Conservation (phyloP, 352 stramenopile species). For the Phytopythium mirpurense region DNA sequence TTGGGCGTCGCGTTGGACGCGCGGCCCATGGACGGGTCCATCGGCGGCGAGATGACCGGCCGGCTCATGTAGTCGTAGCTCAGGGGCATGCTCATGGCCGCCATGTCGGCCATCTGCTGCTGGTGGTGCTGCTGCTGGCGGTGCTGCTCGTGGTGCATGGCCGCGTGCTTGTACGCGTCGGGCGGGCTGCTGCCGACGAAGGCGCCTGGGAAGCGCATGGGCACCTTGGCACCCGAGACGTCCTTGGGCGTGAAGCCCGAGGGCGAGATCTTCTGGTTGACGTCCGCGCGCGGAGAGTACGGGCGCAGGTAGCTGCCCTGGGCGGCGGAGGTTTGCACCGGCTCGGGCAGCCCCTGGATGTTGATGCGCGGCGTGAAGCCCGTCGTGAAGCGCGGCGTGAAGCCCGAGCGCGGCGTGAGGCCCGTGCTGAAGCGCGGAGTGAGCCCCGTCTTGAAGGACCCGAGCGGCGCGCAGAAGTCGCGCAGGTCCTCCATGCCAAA, state of each 20-base stretch:
- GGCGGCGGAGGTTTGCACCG: slow-evolving; percentile 36
- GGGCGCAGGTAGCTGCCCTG: slow-evolving; percentile 37
- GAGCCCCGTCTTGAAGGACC: slow-evolving; percentile 79
- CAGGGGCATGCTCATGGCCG: slow-evolving; percentile 75
- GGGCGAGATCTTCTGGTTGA: slow-evolving; percentile 71
- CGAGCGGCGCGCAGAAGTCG: slow-evolving; percentile 75
- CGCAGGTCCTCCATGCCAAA: slow-evolving; percentile 84
- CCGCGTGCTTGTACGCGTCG: slow-evolving; percentile 44
- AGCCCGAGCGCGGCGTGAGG: slow-evolving; percentile 71
- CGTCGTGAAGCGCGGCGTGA: slow-evolving; percentile 75
- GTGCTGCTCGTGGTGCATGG: slow-evolving; percentile 34
- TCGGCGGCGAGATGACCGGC: slow-evolving; percentile 42
- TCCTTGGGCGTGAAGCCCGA: slow-evolving; percentile 79
- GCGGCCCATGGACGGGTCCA: slow-evolving; percentile 15
- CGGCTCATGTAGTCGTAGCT: slow-evolving; percentile 79
- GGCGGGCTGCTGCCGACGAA: slow-evolving; percentile 51
- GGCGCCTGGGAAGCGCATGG: slow-evolving; percentile 61
- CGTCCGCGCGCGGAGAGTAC: slow-evolving; percentile 49
- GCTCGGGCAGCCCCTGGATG: slow-evolving; percentile 36
- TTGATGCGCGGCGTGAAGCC: slow-evolving; percentile 75
- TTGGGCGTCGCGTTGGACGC: slow-evolving; percentile 46
- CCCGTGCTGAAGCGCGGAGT: slow-evolving; percentile 80
- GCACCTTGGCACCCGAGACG: slow-evolving; percentile 61
- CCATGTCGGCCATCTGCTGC: slow-evolving; percentile 47
- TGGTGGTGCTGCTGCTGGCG: slow-evolving; percentile 28